These are phyloP conservation scores for Pseudonectria buxi DNA, from an alignment of 2,329 filamentous ascomycete genomes.

Conservation along the genomic window DNA sequence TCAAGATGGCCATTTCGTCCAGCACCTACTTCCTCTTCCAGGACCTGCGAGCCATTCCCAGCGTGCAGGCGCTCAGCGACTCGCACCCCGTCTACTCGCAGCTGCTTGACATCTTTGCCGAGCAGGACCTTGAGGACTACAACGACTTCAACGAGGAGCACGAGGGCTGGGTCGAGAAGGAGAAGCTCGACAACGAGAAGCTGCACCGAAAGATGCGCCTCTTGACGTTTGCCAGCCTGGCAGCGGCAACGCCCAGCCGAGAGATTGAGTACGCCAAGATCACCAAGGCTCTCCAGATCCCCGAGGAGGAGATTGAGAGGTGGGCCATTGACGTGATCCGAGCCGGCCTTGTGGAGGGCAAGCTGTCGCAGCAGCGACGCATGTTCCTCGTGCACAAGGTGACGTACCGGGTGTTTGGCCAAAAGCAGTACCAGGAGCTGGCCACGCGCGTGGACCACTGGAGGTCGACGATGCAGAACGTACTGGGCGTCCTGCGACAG, in stretches of 20 bases:
- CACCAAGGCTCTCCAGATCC: constrained; percentile 75
- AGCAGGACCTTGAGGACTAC: constrained; percentile 91
- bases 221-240: constrained; percentile 83
- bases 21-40: constrained; percentile 62
- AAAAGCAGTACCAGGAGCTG: constrained; percentile 97
- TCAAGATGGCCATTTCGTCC: constrained; percentile 48
- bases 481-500: constrained; percentile 69
- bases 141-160: constrained; percentile 93
- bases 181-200: constrained; percentile 63
- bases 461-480: constrained; percentile 72
- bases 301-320: constrained; percentile 81
- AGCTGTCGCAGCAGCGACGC: constrained; percentile 85
- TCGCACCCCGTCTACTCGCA: constrained; percentile 82
- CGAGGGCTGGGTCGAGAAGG: constrained; percentile 73
- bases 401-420: constrained; percentile 93
- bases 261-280: constrained; percentile 86
- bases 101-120: constrained; percentile 89
- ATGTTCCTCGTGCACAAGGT: constrained; percentile 94
- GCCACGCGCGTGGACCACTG: constrained; percentile 86
- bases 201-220: constrained; percentile 95
- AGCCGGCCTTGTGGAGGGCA: constrained; percentile 90
- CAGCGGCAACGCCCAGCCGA: constrained; percentile 73
- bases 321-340: constrained; percentile 99
- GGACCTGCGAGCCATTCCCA: constrained; percentile 73
- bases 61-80: constrained; percentile 79